Percentiles rank a stretch among this genome's conserved stretches.
Conservation (phyloP, 2,329 filamentous ascomycete genomes). For the Curvularia lunata region DNA sequence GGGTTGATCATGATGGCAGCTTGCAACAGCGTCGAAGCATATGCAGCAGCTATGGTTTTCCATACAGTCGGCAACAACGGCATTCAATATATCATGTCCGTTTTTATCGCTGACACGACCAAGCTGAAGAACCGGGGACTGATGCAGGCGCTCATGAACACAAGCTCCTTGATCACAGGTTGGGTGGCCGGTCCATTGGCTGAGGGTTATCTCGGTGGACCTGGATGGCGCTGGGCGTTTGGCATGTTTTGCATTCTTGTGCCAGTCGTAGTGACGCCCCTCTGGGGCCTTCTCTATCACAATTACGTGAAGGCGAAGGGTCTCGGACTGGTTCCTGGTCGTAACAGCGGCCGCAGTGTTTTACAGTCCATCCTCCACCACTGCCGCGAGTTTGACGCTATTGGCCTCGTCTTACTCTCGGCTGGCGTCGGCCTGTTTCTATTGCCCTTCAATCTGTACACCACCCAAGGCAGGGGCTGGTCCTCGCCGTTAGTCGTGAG, state of each 20-base stretch:
- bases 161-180: slow-evolving; percentile 27
- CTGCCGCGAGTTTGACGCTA: slow-evolving; percentile 65
- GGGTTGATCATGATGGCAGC: slow-evolving; percentile 69
- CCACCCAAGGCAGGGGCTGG: slow-evolving; percentile 30
- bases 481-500: slow-evolving; percentile 41
- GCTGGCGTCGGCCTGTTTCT: slow-evolving; percentile 68
- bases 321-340: slow-evolving; percentile 55
- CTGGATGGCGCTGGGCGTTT: slow-evolving; percentile 70
- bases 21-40: slow-evolving; percentile 64
- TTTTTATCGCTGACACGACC: slow-evolving; percentile 72
- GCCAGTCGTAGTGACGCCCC: slow-evolving; percentile 64
- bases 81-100: slow-evolving; percentile 53
- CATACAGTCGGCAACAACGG: slow-evolving; percentile 67
- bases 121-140: slow-evolving; percentile 68
- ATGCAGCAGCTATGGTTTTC: slow-evolving; percentile 69
- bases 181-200: slow-evolving; percentile 32
- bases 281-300: slow-evolving; percentile 61
- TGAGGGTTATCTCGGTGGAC: slow-evolving; percentile 51
- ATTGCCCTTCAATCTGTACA: slow-evolving; percentile 66
- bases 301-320: slow-evolving; percentile 66
- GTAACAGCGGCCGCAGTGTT: slow-evolving; percentile 54
- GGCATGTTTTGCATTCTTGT: slow-evolving; percentile 69
- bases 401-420: slow-evolving; percentile 66
- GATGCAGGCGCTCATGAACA: slow-evolving; percentile 58
- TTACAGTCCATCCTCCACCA: slow-evolving; percentile 61